Conservation (phyloP, 345 rosid genomes). For the Eutrema heterophyllum region DNA sequence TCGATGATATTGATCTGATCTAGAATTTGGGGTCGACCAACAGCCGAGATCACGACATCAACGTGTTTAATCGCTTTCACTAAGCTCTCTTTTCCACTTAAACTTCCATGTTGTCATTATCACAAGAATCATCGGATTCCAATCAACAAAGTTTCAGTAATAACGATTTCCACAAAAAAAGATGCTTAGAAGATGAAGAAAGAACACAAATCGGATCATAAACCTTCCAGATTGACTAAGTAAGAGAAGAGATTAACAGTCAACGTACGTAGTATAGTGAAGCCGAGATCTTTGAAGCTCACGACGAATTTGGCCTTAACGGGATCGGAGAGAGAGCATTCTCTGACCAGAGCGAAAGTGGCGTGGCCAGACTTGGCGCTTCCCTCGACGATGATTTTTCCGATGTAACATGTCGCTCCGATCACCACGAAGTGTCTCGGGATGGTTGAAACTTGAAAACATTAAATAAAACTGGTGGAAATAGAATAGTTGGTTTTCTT, state of each 20-base stretch:
- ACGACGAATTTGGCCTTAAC: conserved; percentile 30
- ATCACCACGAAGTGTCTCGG: conserved; percentile 14
- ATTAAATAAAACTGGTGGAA: too few species aligned
- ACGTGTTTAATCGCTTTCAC: conserved; percentile 64
- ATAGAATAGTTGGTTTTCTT: too few species aligned
- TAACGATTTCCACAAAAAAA: not conserved
- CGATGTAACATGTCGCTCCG: conserved; percentile 38
- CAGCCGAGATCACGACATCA: conserved; percentile 79
- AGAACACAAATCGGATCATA: not conserved
- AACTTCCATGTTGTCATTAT: conserved; percentile 16
- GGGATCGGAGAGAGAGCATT: conserved; percentile 32
- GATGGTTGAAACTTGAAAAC: too few species aligned
- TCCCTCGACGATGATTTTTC: conserved; percentile 34
- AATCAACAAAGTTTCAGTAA: not conserved
- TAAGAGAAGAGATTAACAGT: not conserved
- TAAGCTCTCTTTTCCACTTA: conserved; percentile 55
- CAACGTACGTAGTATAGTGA: conserved; percentile 30
- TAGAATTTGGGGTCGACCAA: conserved; percentile 39
- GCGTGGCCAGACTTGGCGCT: conserved; percentile 33
- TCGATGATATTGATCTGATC: conserved; percentile 72
- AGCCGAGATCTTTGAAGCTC: conserved; percentile 35
- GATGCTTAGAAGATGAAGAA: not conserved
- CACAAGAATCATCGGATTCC: not conserved
- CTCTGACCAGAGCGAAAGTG: conserved; percentile 42
- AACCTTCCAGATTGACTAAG: not conserved